phyloP scores from a whole-genome alignment of 2,329 filamentous ascomycete genomes.

The Diplodia corticola region DNA sequence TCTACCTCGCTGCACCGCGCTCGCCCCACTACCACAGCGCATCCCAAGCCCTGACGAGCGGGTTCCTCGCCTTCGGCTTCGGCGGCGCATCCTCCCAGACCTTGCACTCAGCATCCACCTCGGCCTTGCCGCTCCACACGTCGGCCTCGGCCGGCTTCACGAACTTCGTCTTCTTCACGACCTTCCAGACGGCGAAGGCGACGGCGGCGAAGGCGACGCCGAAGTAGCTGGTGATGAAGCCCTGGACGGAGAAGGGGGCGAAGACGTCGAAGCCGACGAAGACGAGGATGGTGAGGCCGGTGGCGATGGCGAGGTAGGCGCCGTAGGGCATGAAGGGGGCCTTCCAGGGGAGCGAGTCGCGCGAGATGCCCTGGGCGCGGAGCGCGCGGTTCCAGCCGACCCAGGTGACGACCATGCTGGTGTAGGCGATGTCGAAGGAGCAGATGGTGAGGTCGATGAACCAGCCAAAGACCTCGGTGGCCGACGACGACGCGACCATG shows the following conservation, averaged over 20 bases:
- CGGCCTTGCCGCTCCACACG: constrained; percentile 3
- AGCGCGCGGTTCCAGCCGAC: constrained; percentile 58
- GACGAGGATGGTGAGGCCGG: neutral
- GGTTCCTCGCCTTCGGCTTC: neutral
- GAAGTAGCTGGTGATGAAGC: constrained; percentile 13
- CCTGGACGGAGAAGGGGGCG: neutral
- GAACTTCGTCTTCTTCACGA: constrained; percentile 34
- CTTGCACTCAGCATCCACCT: constrained; percentile 13
- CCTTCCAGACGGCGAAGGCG: constrained; percentile 35
- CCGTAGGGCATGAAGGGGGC: constrained; percentile 12
- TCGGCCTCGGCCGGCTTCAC: constrained; percentile 23
- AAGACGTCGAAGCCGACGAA: constrained; percentile 19
- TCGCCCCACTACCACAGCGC: neutral
- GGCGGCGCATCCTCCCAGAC: constrained; percentile 12
- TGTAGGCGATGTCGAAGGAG: constrained; percentile 55
- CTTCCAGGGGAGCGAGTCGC: constrained; percentile 42
- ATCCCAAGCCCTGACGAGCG: neutral
- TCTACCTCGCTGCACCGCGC: too few species aligned
- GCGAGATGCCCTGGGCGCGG: constrained; percentile 50
- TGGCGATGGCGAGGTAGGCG: neutral
- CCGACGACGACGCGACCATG: constrained; percentile 66
- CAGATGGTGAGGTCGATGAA: constrained; percentile 72
- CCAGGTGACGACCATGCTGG: constrained; percentile 59
- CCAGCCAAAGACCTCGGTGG: constrained; percentile 70
- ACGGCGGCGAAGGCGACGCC: constrained; percentile 9